Percentiles rank a stretch among this genome's conserved stretches.
phyloP scores from a whole-genome alignment of 2,329 filamentous ascomycete species.

The Botrytis pseudocinerea region DNA sequence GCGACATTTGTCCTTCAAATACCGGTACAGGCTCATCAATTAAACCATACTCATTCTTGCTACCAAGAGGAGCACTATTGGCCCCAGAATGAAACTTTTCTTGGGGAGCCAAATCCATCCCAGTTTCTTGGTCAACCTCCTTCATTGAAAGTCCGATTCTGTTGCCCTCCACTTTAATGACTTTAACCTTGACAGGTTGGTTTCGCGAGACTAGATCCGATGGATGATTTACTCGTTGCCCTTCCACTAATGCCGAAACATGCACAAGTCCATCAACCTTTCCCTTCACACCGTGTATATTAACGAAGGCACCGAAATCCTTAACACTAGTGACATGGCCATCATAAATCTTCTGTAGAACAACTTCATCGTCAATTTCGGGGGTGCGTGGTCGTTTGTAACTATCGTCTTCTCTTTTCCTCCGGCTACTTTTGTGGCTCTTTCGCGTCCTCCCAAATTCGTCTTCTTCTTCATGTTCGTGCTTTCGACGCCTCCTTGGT shows the following conservation, averaged over 20 bases:
- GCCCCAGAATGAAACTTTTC: conserved; percentile 81
- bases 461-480: conserved; percentile 58
- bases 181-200: conserved; percentile 89
- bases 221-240: conserved; percentile 85
- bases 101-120: conserved; percentile 78
- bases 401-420: conserved; percentile 50
- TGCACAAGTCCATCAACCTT: conserved; percentile 94
- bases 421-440: conserved; percentile 44
- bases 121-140: conserved; percentile 88
- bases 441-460: conserved; percentile 56
- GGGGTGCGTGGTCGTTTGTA: conserved; percentile 66
- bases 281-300: conserved; percentile 80
- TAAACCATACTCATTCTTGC: conserved; percentile 58
- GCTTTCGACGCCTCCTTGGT: conserved; percentile 44
- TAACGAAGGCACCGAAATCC: conserved; percentile 94
- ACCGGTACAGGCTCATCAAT: conserved; percentile 56
- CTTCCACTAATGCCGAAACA: conserved; percentile 82
- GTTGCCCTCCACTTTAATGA: conserved; percentile 79
- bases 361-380: conserved; percentile 78
- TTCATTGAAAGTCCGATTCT: conserved; percentile 94
- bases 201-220: conserved; percentile 80
- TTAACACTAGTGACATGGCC: conserved; percentile 90
- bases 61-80: conserved; percentile 77
- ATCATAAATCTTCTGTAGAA: conserved; percentile 84
- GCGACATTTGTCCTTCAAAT: conserved; percentile 59